Evolutionary conservation across 2,329 filamentous ascomycete genomes (phyloP).

Genomic region (Cercospora sp.): DNA sequence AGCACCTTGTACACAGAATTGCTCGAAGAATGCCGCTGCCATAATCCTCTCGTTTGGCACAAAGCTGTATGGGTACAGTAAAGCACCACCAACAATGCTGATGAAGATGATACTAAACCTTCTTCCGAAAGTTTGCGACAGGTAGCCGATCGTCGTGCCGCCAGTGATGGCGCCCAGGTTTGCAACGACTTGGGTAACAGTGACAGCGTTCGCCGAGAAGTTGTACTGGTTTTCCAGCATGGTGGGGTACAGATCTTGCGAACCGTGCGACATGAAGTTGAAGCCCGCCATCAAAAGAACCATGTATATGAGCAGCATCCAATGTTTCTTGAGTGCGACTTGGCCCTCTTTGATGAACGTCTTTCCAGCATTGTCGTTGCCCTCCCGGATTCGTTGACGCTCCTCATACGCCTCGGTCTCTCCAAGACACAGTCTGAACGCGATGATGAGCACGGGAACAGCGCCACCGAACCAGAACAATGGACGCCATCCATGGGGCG

Average conservation of each 20-base stretch:
- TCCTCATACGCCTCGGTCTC: constrained; percentile 75
- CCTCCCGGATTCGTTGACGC: constrained; percentile 63
- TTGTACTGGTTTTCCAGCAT: constrained; percentile 61
- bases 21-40: constrained; percentile 78
- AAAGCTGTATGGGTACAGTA: constrained; percentile 84
- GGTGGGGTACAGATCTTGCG: constrained; percentile 65
- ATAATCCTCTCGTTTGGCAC: constrained; percentile 64
- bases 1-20: constrained; percentile 44
- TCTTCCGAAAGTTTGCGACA: constrained; percentile 50
- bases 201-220: constrained; percentile 52
- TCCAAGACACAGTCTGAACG: constrained; percentile 73
- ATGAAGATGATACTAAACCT: constrained; percentile 51
- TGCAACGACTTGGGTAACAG: constrained; percentile 53
- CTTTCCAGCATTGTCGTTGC: constrained; percentile 60
- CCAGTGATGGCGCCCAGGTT: constrained; percentile 54
- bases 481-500: constrained; percentile 76
- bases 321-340: constrained; percentile 75
- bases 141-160: constrained; percentile 50
- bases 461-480: constrained; percentile 87
- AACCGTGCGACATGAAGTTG: constrained; percentile 87
- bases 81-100: constrained; percentile 66
- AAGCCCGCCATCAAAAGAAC: constrained; percentile 87
- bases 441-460: constrained; percentile 77
- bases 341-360: constrained; percentile 76
- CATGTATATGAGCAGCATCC: constrained; percentile 76